Base-by-base conservation (phyloP, 2,329 filamentous ascomycete genomes). In the Pseudogymnoascus sp. region DNA sequence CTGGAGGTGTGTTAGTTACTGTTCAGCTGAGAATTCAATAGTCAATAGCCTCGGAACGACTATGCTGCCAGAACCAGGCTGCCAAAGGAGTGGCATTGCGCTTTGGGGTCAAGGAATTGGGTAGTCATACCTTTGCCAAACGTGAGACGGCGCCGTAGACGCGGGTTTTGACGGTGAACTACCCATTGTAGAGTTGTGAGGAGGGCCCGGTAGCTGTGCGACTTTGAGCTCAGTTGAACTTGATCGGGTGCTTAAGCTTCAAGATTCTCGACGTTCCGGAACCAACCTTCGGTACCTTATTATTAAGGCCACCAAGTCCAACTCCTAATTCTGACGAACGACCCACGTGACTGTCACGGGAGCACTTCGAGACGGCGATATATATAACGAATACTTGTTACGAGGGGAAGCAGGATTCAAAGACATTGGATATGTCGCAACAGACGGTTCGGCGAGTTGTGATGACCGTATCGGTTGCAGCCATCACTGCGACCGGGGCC, bases 401-500 rank as follows among this genome's bases (percentile, higher is more conserved):
- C 22, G 11, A 22, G 28, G 49, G 49, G 28, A 55, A 55, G 49
- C 28, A 55, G 8, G 1, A 19, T 55, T n/a, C 9, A 33, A 12
- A 33, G 22, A 35, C 5, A 55, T 55, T 35, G 9, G 16, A 33
- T 33, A 55, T 55, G 49, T 55, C 49, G 22, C 25, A 33, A 7
- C 70, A 71, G 28, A 76, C 74, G 62, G 66, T 82, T 6, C 77
- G 80, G 28, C 77, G 80, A 14, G 75, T 81, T 63, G 75, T 85
- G 16, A 71, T 84, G 67, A 84, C 84, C 1, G 79, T 76, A 36
- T 77, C 80, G 2, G 78, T 86, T 16, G 78, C 81, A 8, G 78
- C 80, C 14, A 79, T 85, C 55, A 85, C 83, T 1, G 80, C 80
- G 5, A 79, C 78, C 1, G 84, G 84, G 60, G 78, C 82, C 4